A percentile compares a stretch with the other conserved stretches of the same genome.
phyloP scores from a whole-genome alignment of 495 filamentous ascomycete species.

The Bombardia bombarda region DNA sequence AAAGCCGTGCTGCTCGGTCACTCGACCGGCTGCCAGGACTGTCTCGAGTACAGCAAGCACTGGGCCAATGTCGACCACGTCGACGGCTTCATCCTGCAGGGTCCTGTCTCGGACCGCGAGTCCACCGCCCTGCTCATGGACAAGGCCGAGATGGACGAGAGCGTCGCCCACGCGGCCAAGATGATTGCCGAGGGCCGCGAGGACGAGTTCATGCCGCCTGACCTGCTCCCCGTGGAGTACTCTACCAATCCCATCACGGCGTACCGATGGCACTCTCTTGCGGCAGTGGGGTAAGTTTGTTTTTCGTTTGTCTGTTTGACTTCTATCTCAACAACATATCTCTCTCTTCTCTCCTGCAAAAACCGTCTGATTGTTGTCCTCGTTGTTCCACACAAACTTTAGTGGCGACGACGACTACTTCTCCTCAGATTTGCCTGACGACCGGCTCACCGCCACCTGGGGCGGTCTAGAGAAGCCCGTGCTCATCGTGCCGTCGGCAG shows the following conservation, averaged over 20 bases:
- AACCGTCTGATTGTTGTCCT: neutral
- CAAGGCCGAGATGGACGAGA: constrained; percentile 38
- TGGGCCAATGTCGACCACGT: constrained; percentile 27
- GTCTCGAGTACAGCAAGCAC: constrained; percentile 53
- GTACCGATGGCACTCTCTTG: constrained; percentile 59
- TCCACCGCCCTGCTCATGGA: constrained; percentile 36
- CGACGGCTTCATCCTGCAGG: constrained; percentile 79
- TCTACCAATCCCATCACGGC: constrained; percentile 53
- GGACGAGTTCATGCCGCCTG: constrained; percentile 50
- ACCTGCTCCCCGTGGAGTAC: constrained; percentile 41
- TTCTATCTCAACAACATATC: no score
- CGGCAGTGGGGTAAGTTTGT: constrained; percentile 40
- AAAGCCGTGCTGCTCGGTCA: constrained; percentile 86
- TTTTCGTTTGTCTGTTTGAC: neutral
- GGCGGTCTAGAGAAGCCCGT: constrained; percentile 48
- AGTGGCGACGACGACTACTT: constrained; percentile 84
- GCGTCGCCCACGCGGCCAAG: constrained; percentile 44
- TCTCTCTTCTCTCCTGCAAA: no score
- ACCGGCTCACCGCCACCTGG: constrained; percentile 54
- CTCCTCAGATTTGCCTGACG: constrained; percentile 63
- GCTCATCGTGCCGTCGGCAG: constrained; percentile 59
- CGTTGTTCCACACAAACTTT: neutral
- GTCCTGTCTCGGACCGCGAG: constrained; percentile 72
- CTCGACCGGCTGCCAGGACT: constrained; percentile 74
- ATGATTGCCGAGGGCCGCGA: constrained; percentile 45